phyloP scores from a whole-genome alignment of 2,329 filamentous ascomycete genomes.

The Mollisia scopiformis region DNA sequence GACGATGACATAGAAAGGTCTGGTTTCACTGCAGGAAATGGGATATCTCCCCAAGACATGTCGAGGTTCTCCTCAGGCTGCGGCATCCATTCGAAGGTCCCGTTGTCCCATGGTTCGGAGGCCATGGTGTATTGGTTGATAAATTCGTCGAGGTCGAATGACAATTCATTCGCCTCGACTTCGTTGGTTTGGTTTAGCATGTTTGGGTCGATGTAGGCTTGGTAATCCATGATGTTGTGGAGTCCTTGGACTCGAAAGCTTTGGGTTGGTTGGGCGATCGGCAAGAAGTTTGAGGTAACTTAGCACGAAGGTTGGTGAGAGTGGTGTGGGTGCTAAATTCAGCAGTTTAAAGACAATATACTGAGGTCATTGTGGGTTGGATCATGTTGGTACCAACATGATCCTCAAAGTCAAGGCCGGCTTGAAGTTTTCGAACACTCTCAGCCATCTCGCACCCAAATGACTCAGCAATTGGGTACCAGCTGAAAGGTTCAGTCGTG shows the following conservation, averaged over 20 bases:
- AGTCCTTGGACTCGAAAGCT: not conserved
- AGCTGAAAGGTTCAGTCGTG: too few species aligned
- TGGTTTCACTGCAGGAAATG: not conserved
- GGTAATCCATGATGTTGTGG: not conserved
- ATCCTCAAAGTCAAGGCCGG: not conserved
- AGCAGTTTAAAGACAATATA: conserved; percentile 2
- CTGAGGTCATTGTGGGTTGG: not conserved
- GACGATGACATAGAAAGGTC: not conserved
- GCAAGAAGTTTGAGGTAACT: not conserved
- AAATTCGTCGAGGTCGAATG: not conserved
- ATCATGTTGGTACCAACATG: not conserved
- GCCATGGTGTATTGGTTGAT: not conserved
- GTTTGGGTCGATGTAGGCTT: not conserved
- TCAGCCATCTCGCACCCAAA: not conserved
- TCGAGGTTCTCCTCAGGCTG: not conserved
- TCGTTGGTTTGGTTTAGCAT: not conserved
- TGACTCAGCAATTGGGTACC: not conserved
- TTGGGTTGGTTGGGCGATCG: not conserved
- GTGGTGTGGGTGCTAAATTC: not conserved
- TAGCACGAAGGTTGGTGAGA: not conserved
- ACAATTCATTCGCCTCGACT: not conserved
- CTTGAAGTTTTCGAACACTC: not conserved
- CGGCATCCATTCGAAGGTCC: not conserved
- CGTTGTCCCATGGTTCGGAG: not conserved
- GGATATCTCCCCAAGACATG: not conserved